phyloP scores from a whole-genome alignment of 2,329 filamentous ascomycete genomes.

The Neofusicoccum umdonicola region DNA sequence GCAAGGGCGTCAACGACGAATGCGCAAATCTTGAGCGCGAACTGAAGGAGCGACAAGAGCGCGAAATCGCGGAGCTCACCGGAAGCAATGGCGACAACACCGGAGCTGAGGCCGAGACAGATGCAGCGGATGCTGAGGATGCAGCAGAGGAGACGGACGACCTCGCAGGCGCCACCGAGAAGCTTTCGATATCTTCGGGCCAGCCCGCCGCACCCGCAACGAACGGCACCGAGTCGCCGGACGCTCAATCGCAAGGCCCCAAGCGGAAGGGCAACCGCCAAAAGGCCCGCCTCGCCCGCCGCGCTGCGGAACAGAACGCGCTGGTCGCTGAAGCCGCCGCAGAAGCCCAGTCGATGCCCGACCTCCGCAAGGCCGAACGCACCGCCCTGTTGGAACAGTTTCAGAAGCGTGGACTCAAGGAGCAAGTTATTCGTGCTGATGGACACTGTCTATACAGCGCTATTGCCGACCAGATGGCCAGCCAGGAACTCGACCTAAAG shows the following conservation, averaged over 20 bases:
- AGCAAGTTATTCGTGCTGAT: constrained; percentile 81
- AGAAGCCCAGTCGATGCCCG: constrained; percentile 61
- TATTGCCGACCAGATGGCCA: constrained; percentile 76
- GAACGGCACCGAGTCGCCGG: background rate
- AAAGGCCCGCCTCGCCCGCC: constrained; percentile 84
- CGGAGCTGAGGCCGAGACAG: background rate
- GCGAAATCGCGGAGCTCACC: constrained; percentile 47
- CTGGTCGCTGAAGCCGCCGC: constrained; percentile 64
- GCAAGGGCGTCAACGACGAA: constrained; percentile 61
- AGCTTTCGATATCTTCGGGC: constrained; percentile 21
- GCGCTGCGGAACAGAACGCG: constrained; percentile 79
- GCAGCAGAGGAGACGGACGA: constrained; percentile 17
- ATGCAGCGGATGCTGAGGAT: background rate
- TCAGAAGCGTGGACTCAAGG: constrained; percentile 60
- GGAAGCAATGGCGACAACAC: constrained; percentile 34
- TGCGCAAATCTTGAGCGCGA: constrained; percentile 59
- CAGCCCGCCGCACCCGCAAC: constrained; percentile 16
- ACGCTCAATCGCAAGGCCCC: constrained; percentile 18
- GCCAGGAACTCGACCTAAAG: constrained; percentile 34
- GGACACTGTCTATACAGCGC: constrained; percentile 95
- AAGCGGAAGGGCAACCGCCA: constrained; percentile 81
- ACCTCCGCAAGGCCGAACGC: constrained; percentile 38
- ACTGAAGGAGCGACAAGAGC: constrained; percentile 53
- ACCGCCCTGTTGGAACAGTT: constrained; percentile 68
- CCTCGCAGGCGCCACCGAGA: constrained; percentile 17